Percentiles rank a stretch among this genome's conserved stretches.
Conservation (phyloP, 2,329 filamentous ascomycete genomes). For the Fusarium vanettenii region DNA sequence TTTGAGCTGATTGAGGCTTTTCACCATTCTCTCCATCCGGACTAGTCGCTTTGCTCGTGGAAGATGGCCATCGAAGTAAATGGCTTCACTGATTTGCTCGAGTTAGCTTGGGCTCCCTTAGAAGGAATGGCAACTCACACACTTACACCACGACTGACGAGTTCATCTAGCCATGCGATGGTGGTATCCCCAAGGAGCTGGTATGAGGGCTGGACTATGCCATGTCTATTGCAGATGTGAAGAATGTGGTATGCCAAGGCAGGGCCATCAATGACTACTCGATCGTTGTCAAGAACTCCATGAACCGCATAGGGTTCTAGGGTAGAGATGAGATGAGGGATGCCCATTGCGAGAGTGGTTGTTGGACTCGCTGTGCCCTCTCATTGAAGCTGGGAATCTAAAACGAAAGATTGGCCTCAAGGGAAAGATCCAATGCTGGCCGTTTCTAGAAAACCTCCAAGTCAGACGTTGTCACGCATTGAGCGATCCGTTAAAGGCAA, state of each 20-base stretch:
- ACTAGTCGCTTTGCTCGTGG: conserved; percentile 73
- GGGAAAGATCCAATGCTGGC: not conserved
- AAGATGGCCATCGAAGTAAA: conserved; percentile 89
- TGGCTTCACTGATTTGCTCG: conserved; percentile 56
- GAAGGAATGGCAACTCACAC: conserved; percentile 63
- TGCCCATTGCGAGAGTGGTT: conserved; percentile 61
- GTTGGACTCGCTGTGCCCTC: not conserved
- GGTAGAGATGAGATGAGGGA: conserved; percentile 65
- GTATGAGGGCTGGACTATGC: conserved; percentile 71
- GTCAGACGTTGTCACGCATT: not conserved
- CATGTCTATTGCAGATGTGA: conserved; percentile 63
- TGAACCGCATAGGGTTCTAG: conserved; percentile 64
- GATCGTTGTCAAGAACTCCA: conserved; percentile 54
- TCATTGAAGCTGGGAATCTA: not conserved
- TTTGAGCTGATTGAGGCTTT: conserved; percentile 66
- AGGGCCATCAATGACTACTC: conserved; percentile 79
- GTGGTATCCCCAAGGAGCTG: conserved; percentile 69
- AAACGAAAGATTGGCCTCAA: not conserved
- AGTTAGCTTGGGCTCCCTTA: conserved; percentile 8
- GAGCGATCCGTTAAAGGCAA: not conserved
- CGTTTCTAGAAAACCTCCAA: not conserved
- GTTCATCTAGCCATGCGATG: conserved; percentile 70
- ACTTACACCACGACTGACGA: conserved; percentile 65
- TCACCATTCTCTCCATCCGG: conserved; percentile 70
- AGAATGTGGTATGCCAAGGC: conserved; percentile 81